These are phyloP conservation scores for Sphenostylis stenocarpa DNA, from an alignment of 306 rosid species.

Conservation along the genomic window DNA sequence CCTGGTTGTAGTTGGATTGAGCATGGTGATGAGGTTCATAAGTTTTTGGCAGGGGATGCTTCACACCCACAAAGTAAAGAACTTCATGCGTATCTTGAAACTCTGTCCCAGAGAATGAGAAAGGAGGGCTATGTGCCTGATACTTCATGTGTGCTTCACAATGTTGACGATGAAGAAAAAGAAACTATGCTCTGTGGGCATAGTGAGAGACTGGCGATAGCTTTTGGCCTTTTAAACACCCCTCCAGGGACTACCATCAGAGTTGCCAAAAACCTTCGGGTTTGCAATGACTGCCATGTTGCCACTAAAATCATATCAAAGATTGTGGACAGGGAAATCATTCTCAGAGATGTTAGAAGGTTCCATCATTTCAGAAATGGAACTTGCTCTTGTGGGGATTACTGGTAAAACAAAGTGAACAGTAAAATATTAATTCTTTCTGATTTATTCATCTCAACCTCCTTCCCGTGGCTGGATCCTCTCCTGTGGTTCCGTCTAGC, in stretches of 20 bases:
- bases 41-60: conserved; percentile 75
- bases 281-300: conserved; percentile 86
- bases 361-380: conserved; percentile 92
- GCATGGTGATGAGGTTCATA: conserved; percentile 80
- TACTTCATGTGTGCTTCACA: conserved; percentile 84
- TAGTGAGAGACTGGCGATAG: conserved; percentile 93
- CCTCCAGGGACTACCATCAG: conserved; percentile 78
- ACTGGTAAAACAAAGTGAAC: conserved; percentile 53
- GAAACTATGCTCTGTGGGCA: conserved; percentile 87
- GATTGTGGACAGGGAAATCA: conserved; percentile 68
- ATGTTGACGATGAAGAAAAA: conserved; percentile 78
- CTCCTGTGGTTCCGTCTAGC: no score
- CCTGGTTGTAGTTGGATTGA: conserved; percentile 96
- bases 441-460: background rate
- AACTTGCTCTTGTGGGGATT: conserved; percentile 88
- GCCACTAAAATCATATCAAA: conserved; percentile 79
- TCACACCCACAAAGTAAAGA: conserved; percentile 72
- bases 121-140: conserved; percentile 89
- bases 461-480: no score
- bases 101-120: conserved; percentile 65
- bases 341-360: conserved; percentile 90
- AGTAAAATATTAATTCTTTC: background rate
- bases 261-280: conserved; percentile 89
- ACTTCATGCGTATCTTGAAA: conserved; percentile 65
- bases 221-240: conserved; percentile 84